Base-by-base conservation (phyloP, 2,329 filamentous ascomycete species). In the Aspergillus quadricinctus region DNA sequence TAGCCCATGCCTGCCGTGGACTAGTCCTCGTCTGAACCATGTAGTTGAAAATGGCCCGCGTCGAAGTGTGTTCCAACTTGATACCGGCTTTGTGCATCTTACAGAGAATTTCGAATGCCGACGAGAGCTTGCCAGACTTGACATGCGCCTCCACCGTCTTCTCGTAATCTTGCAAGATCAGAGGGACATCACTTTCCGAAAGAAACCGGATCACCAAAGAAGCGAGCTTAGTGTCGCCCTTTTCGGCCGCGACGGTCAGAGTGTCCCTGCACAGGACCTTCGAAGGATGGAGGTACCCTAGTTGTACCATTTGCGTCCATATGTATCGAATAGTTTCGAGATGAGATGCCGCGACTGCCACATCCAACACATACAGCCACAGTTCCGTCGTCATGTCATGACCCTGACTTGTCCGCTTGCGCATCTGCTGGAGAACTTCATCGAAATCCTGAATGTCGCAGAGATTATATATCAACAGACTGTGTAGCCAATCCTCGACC, bases 141-240 rank as follows among this genome's bases (percentile, higher is more conserved):
- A 85, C 78, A 67, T 95, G 90, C 3, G 88, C 82, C 56, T 90
- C 85, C 6, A 92, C 77, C 28, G 97, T 80, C 28, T 88, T 81
- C 70, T 95, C 91, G 72, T 94, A 96, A 69, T 97, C 90, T 59
- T 88, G 80, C 5, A 81, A 73, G 8, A 80, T 77, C 40, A 92
- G 64, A 3, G 59, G 78, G 43, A 82, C 80, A 14, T 80, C 80
- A 25, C 85, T 81, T 8, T 81, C 77, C 4, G 81, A 80, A 19
- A 93, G 79, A 52, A 86, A 75, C 25, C 85, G 81, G 59, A 96
- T 84, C 29, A 89, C 88, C 29, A 88, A 83, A 5, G 85, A 86
- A 1, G 88, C 89, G 9, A 97, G 79, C 0, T 78, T 72, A 1
- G 84, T 76, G 68, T 96, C 88, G 23, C 84, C 85, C 56, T 86